Evolutionary conservation across 768 basidiomycete genomes (phyloP).

Genomic region (Suillus paluster): DNA sequence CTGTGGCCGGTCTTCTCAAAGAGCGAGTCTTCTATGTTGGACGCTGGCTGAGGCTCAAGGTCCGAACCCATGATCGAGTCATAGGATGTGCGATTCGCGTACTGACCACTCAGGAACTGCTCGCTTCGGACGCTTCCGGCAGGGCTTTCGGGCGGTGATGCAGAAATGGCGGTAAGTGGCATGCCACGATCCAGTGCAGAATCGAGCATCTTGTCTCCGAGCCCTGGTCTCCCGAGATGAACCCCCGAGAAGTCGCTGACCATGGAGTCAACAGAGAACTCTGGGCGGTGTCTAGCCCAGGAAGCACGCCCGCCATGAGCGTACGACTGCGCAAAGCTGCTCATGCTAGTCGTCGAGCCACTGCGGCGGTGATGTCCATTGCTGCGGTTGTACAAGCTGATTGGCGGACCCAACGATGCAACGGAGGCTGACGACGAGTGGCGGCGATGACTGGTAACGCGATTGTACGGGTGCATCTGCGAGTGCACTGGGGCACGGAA

Average conservation of each 20-base stretch:
- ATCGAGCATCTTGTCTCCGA: constrained; percentile 91
- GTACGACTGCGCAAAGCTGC: constrained; percentile 61
- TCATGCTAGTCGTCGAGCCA: constrained; percentile 62
- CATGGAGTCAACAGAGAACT: constrained; percentile 66
- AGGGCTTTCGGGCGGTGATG: constrained; percentile 59
- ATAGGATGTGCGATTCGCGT: constrained; percentile 47
- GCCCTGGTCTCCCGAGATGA: constrained; percentile 67
- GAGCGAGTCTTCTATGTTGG: constrained; percentile 50
- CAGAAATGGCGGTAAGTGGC: constrained; percentile 65
- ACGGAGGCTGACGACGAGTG: constrained; percentile 66
- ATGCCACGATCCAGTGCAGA: constrained; percentile 54
- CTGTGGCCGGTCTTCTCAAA: constrained; percentile 66
- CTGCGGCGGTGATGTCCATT: constrained; percentile 55
- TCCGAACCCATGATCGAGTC: constrained; percentile 72
- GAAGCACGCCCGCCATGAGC: constrained; percentile 59
- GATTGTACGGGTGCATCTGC: constrained; percentile 39
- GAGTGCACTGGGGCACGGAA: constrained; percentile 46
- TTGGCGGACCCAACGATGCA: constrained; percentile 61
- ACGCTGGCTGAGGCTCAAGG: constrained; percentile 36
- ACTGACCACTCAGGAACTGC: constrained; percentile 15
- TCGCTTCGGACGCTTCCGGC: constrained; percentile 22
- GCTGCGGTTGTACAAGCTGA: constrained; percentile 75
- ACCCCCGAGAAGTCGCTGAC: constrained; percentile 64
- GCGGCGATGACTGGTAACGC: constrained; percentile 51
- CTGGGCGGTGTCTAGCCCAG: constrained; percentile 62